A percentile compares a stretch with the other conserved stretches of the same genome.
These are phyloP conservation scores for Penicillium sp. DNA, from an alignment of 2,329 filamentous ascomycete species.

Conservation along the genomic window DNA sequence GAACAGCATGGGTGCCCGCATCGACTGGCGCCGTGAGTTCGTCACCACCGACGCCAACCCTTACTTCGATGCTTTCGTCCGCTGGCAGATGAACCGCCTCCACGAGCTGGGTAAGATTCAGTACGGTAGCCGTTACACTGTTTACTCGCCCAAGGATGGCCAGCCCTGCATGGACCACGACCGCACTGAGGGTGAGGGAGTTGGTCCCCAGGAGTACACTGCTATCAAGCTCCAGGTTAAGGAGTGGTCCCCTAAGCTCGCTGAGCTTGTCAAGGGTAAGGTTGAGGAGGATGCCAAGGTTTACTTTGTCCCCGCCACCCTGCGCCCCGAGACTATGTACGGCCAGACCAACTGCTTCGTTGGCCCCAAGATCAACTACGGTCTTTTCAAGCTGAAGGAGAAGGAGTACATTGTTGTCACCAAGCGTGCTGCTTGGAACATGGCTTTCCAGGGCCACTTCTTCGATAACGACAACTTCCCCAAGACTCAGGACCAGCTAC, in stretches of 20 bases:
- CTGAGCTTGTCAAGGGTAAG: constrained; percentile 71
- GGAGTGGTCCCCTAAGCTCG: constrained; percentile 80
- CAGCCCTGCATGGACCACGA: constrained; percentile 90
- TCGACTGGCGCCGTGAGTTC: constrained; percentile 91
- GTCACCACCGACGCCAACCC: constrained; percentile 96
- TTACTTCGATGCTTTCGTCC: constrained; percentile 92
- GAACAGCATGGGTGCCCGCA: constrained; percentile 77
- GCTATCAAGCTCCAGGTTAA: constrained; percentile 87
- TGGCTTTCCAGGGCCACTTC: constrained; percentile 91
- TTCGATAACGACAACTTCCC: constrained; percentile 52
- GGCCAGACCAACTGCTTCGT: constrained; percentile 97
- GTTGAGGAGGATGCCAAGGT: constrained; percentile 76
- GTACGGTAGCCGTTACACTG: constrained; percentile 88
- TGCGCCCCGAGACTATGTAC: constrained; percentile 98
- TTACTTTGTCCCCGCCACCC: constrained; percentile 87
- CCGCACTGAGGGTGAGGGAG: constrained; percentile 74
- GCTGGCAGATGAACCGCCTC: constrained; percentile 95
- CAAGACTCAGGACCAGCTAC: constrained; percentile 67
- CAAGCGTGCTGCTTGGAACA: constrained; percentile 83
- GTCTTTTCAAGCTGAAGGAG: constrained; percentile 75
- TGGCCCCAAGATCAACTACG: constrained; percentile 84
- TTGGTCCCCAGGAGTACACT: constrained; percentile 87
- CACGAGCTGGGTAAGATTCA: constrained; percentile 90
- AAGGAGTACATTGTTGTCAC: constrained; percentile 84
- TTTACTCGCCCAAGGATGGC: constrained; percentile 87